phyloP scores from a whole-genome alignment of 2,329 filamentous ascomycete genomes.

The Penicillium sp. region DNA sequence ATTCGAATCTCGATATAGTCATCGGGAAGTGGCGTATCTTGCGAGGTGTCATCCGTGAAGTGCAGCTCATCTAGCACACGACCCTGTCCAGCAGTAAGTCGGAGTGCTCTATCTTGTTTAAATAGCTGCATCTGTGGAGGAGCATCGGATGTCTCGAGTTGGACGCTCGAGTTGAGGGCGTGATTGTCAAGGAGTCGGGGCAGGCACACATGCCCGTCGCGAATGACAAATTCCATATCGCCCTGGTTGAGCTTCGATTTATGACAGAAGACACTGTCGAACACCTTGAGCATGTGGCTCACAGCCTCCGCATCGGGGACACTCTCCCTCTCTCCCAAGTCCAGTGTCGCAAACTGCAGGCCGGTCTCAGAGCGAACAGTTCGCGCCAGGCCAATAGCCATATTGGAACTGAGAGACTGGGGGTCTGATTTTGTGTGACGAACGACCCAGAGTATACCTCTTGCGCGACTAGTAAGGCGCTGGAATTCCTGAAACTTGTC shows the following conservation, averaged over 20 bases:
- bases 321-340: conserved; percentile 19
- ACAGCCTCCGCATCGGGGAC: conserved; percentile 18
- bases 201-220: conserved; percentile 21
- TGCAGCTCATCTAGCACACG: conserved; percentile 25
- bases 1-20: conserved; percentile 26
- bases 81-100: conserved; percentile 17
- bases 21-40: conserved; percentile 9
- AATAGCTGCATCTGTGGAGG: conserved; percentile 23
- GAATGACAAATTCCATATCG: conserved; percentile 24
- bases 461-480: conserved; percentile 15
- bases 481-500: conserved; percentile 18
- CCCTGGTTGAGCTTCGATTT: conserved; percentile 17
- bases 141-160: conserved; percentile 20
- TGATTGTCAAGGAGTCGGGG: conserved; percentile 22
- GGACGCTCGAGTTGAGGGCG: conserved; percentile 22
- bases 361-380: conserved; percentile 24
- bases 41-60: conserved; percentile 26
- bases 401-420: conserved; percentile 19
- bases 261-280: conserved; percentile 15
- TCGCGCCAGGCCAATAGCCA: conserved; percentile 24
- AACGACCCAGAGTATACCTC: conserved; percentile 22
- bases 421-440: conserved; percentile 16
- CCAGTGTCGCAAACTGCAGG: conserved; percentile 21
- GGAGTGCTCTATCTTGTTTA: conserved; percentile 24
- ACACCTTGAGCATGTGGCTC: conserved; percentile 20